These are phyloP conservation scores for Stachybotrys chlorohalonatus DNA, from an alignment of 2,329 filamentous ascomycete genomes.

Conservation along the genomic window DNA sequence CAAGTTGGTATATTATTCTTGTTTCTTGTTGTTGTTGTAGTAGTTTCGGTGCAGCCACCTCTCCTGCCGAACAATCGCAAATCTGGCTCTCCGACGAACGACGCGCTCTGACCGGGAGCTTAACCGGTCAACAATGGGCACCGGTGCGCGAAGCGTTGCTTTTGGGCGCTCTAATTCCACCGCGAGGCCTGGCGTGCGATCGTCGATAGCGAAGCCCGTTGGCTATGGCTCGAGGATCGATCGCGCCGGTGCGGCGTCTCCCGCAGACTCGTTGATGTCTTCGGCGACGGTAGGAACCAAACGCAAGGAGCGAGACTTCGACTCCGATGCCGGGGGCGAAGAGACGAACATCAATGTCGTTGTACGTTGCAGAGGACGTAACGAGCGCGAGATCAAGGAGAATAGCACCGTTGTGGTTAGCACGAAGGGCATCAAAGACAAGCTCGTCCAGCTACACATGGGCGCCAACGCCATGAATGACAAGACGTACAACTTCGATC, in stretches of 20 bases:
- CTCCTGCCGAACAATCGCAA: slow-evolving; percentile 10
- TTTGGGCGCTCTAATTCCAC: slow-evolving; percentile 12
- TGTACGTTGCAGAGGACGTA: slow-evolving; percentile 86
- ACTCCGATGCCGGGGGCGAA: slow-evolving; percentile 52
- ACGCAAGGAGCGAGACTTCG: slow-evolving; percentile 81
- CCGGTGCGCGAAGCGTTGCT: slow-evolving; percentile 16
- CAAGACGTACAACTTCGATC: slow-evolving; percentile 94
- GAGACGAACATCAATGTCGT: slow-evolving; percentile 98
- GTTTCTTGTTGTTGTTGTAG: background rate
- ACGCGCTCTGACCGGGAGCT: slow-evolving; percentile 28
- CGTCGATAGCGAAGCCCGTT: slow-evolving; percentile 14
- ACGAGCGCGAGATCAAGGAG: slow-evolving; percentile 83
- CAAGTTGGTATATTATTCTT: background rate
- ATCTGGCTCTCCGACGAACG: slow-evolving; percentile 24
- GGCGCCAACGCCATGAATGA: slow-evolving; percentile 87
- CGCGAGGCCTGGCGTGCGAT: slow-evolving; percentile 12
- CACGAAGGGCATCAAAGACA: slow-evolving; percentile 82
- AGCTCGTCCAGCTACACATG: slow-evolving; percentile 79
- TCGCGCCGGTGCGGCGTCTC: slow-evolving; percentile 49
- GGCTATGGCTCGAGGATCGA: slow-evolving; percentile 11
- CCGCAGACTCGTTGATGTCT: slow-evolving; percentile 55
- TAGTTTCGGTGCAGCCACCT: background rate
- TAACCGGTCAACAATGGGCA: slow-evolving; percentile 22
- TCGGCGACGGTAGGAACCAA: slow-evolving; percentile 58
- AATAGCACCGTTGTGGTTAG: slow-evolving; percentile 89